Evolutionary conservation across 225 moss, liverwort and hornwort genomes (phyloP), one percentile per base, ranked within the genome.

Genomic region (Antitrichia curtipendula): DNA sequence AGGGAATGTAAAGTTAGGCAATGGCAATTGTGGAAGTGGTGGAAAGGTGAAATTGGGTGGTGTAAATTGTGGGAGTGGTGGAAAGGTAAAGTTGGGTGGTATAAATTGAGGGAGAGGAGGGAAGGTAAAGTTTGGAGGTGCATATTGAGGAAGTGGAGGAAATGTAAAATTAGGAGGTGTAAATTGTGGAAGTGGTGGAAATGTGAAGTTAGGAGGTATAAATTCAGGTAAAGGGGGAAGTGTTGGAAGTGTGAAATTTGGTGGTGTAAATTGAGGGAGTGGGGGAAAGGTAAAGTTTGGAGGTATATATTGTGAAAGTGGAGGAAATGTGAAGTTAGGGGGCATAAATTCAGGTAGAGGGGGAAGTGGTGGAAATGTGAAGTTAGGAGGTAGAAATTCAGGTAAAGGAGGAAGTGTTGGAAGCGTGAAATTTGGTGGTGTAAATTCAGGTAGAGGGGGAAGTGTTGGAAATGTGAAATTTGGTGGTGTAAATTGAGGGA

Each of bases 81-180:
- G 70, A 2, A 70, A 41, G 8, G 87, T 87, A 0, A 84, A 72
- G 0, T 87, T 84, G 0, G 83, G 78, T 1, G 78, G 87, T 84
- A 2, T 75, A 12, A 9, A 32, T 8, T 43, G 56, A 2, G 80
- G 89, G 0, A 86, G 9, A 0, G 43, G 38, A 1, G 90, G 84
- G 5, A 84, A n/a, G 0, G 73, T 73, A 0, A 72, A 45, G 0
- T 47, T 73, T 0, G 45, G 70, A 0, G 81, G 81, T 36, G 8
- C 41, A 16, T 50, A 77, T 21, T 59, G 22, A 4, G 86, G 84
- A 7, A 73, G 45, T 47, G 47, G 29, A 0, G 73, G 73, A 19
- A 73, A 47, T 0, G 73, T 73, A 1, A 72, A 43, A 1, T 72
- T 72, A 0, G 72, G 28, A 0, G 16, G 6, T 3, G 5, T 5